A percentile compares a stretch with the other conserved stretches of the same genome.
Evolutionary conservation across 1,139 yeast genomes (phyloP).

Genomic region (Pichiaceae sp.): DNA sequence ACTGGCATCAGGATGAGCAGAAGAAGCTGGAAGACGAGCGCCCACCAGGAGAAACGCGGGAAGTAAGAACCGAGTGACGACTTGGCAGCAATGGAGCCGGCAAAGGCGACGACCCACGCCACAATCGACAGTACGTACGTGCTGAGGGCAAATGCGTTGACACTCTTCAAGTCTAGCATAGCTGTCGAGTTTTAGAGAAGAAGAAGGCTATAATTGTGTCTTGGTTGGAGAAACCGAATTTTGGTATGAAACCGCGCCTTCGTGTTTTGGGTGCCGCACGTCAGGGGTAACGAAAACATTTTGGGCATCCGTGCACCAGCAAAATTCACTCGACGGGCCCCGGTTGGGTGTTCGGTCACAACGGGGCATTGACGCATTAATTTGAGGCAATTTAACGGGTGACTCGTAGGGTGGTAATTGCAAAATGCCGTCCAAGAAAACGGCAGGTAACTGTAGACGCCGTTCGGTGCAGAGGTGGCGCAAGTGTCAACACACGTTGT

Average conservation of each 20-base stretch:
- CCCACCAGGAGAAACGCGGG: constrained; percentile 97
- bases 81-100: constrained; percentile 65
- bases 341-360: no score
- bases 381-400: no score
- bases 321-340: no score
- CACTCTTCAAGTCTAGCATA: constrained; percentile 2
- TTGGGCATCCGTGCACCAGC: no score
- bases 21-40: constrained; percentile 71
- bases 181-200: neutral
- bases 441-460: no score
- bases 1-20: constrained; percentile 47
- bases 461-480: no score
- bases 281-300: no score
- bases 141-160: constrained; percentile 62
- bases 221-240: neutral
- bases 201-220: neutral
- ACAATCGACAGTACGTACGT: constrained; percentile 55
- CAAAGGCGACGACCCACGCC: constrained; percentile 80
- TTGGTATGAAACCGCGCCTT: neutral
- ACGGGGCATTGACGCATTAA: no score
- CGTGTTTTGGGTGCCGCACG: no score
- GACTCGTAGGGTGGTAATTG: no score
- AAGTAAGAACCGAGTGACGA: constrained; percentile 25
- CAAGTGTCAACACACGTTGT: no score
- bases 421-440: no score